Conservation (phyloP, 2,329 filamentous ascomycete species). For the Talaromyces sp. region DNA sequence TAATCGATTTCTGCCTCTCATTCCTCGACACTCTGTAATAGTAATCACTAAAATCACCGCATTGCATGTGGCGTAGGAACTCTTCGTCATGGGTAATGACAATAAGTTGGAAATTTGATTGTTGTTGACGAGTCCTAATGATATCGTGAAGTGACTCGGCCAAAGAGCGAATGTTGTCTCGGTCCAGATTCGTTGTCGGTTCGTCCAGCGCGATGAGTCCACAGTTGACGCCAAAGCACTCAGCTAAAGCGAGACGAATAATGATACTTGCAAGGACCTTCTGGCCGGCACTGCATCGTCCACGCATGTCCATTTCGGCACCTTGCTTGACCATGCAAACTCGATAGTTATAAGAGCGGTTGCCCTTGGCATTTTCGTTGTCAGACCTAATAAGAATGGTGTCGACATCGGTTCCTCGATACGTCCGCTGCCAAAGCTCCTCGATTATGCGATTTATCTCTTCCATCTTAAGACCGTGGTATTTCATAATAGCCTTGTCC, state of each 20-base stretch:
- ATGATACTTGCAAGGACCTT: slow-evolving; percentile 97
- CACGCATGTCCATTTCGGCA: slow-evolving; percentile 98
- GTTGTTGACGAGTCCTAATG: slow-evolving; percentile 74
- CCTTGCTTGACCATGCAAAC: slow-evolving; percentile 97
- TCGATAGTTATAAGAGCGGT: slow-evolving; percentile 91
- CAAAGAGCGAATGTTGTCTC: slow-evolving; percentile 87
- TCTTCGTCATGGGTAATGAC: slow-evolving; percentile 99
- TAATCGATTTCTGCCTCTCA: slow-evolving; percentile 79
- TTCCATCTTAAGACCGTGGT: slow-evolving; percentile 94
- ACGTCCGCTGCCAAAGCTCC: slow-evolving; percentile 95
- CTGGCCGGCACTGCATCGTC: slow-evolving; percentile 91
- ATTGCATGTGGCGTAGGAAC: slow-evolving; percentile 89
- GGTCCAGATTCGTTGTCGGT: slow-evolving; percentile 93
- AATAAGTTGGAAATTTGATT: slow-evolving; percentile 95
- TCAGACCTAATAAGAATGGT: slow-evolving; percentile 93
- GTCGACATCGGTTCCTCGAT: slow-evolving; percentile 95
- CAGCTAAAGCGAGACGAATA: slow-evolving; percentile 89
- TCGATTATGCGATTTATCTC: slow-evolving; percentile 93
- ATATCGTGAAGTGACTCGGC: slow-evolving; percentile 82
- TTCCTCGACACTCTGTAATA: slow-evolving; percentile 86
- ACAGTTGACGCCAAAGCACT: slow-evolving; percentile 94
- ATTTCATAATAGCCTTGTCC: slow-evolving; percentile 96
- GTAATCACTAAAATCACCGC: slow-evolving; percentile 84
- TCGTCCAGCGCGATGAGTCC: slow-evolving; percentile 95
- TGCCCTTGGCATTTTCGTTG: slow-evolving; percentile 68